A percentile compares a stretch with the other conserved stretches of the same genome.
Conservation (phyloP, 116 monocot genomes). For the Phalaenopsis hybrid region DNA sequence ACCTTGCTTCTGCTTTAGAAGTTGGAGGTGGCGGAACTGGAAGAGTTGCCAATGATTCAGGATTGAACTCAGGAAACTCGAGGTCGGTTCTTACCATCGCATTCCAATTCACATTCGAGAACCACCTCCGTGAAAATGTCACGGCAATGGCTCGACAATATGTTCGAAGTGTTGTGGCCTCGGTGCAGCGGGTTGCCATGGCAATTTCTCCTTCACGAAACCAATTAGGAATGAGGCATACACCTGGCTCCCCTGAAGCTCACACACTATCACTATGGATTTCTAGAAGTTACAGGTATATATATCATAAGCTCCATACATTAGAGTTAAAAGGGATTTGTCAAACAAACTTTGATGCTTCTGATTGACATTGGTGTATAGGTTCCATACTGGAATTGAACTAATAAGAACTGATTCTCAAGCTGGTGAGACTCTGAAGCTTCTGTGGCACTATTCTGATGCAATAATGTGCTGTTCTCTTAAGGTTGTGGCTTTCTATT, state of each 20-base stretch:
- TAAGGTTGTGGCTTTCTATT: slow-evolving; percentile 36
- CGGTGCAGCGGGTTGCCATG: slow-evolving; percentile 93
- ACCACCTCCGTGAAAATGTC: slow-evolving; percentile 72
- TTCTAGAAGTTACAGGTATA: slow-evolving; percentile 75
- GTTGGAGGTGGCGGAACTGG: slow-evolving; percentile 39
- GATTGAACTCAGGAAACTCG: slow-evolving; percentile 29
- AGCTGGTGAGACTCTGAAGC: slow-evolving; percentile 59
- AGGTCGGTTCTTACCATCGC: slow-evolving; percentile 92
- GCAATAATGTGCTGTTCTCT: slow-evolving; percentile 81
- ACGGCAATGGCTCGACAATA: slow-evolving; percentile 91
- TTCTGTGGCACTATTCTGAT: slow-evolving; percentile 83
- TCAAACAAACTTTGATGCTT: too few species aligned
- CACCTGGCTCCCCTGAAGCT: slow-evolving; percentile 60
- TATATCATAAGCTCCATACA: neutral
- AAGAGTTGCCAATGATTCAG: slow-evolving; percentile 19
- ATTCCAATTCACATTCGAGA: slow-evolving; percentile 84
- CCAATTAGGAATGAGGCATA: slow-evolving; percentile 39
- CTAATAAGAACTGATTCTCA: slow-evolving; percentile 33
- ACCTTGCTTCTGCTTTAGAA: slow-evolving; percentile 82
- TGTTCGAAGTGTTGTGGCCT: slow-evolving; percentile 76
- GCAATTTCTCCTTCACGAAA: slow-evolving; percentile 72
- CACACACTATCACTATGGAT: slow-evolving; percentile 77
- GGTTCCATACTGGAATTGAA: slow-evolving; percentile 66
- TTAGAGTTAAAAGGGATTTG: neutral
- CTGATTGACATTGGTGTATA: slow-evolving; percentile 10